phyloP scores from a whole-genome alignment of 805 yeast genomes.

The Saccharomycopsis oosterbeekiorum region DNA sequence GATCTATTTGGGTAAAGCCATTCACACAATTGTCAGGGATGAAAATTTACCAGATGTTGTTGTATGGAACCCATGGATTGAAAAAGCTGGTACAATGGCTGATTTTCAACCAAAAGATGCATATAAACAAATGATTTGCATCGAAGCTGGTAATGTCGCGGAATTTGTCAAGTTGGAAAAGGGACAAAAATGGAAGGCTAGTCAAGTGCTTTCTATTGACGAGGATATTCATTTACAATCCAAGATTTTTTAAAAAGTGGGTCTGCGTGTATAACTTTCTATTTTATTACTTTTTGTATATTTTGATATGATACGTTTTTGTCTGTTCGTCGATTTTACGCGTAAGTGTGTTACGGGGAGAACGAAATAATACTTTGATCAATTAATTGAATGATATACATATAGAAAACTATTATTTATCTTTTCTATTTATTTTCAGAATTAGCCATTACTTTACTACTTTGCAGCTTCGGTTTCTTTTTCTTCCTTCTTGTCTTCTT shows the following conservation, averaged over 20 bases:
- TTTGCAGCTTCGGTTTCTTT: not conserved
- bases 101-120: slow-evolving; percentile 87
- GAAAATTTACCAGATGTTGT: slow-evolving; percentile 56
- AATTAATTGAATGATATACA: not conserved
- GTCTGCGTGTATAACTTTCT: not conserved
- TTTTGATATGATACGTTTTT: not conserved
- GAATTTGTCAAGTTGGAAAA: slow-evolving; percentile 54
- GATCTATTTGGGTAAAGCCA: slow-evolving; percentile 58
- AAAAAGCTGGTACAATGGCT: slow-evolving; percentile 70
- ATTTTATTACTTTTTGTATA: not conserved
- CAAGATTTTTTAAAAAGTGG: slow-evolving; percentile 13
- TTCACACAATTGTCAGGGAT: slow-evolving; percentile 54
- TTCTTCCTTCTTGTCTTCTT: slow-evolving; percentile 15
- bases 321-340: not conserved
- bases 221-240: slow-evolving; percentile 57
- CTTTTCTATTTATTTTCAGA: too few relatives aligned
- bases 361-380: not conserved
- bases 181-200: slow-evolving; percentile 69
- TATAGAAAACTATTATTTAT: too few relatives aligned
- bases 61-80: slow-evolving; percentile 97
- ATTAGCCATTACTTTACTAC: not conserved
- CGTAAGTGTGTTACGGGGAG: not conserved
- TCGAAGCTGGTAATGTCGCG: slow-evolving; percentile 87
- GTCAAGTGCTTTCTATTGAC: slow-evolving; percentile 44
- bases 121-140: slow-evolving; percentile 79